These are phyloP conservation scores for Trichoderma lentiforme DNA, from an alignment of 2,329 filamentous ascomycete species.

Conservation along the genomic window DNA sequence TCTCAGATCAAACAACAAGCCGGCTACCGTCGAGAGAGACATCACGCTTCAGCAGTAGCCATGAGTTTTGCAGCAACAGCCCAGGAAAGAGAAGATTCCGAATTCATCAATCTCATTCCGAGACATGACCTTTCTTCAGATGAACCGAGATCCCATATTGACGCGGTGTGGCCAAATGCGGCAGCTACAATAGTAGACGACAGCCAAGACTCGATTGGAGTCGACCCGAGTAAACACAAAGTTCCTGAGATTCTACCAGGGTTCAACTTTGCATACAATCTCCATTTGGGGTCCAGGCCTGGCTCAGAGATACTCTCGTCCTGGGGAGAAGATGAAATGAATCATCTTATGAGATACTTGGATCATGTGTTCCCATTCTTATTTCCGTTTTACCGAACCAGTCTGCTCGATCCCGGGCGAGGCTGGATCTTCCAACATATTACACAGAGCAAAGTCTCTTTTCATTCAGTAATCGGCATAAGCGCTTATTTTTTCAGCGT, in stretches of 20 bases:
- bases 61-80: background rate
- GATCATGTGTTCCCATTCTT: background rate
- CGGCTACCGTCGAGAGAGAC: background rate
- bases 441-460: background rate
- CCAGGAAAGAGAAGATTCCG: background rate
- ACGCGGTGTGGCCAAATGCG: background rate
- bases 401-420: background rate
- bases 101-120: background rate
- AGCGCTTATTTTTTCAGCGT: background rate
- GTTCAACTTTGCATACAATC: background rate
- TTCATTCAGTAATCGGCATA: background rate
- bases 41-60: background rate
- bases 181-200: background rate
- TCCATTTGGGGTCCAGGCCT: background rate
- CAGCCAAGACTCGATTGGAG: background rate
- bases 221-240: background rate
- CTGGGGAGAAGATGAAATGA: background rate
- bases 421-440: background rate
- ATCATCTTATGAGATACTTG: background rate
- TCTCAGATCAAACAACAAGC: background rate
- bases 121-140: background rate
- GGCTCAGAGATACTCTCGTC: background rate
- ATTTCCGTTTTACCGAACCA: background rate
- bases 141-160: background rate
- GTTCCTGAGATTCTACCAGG: background rate